phyloP scores from a whole-genome alignment of 306 rosid genomes.

The Echinosophora koreensis region DNA sequence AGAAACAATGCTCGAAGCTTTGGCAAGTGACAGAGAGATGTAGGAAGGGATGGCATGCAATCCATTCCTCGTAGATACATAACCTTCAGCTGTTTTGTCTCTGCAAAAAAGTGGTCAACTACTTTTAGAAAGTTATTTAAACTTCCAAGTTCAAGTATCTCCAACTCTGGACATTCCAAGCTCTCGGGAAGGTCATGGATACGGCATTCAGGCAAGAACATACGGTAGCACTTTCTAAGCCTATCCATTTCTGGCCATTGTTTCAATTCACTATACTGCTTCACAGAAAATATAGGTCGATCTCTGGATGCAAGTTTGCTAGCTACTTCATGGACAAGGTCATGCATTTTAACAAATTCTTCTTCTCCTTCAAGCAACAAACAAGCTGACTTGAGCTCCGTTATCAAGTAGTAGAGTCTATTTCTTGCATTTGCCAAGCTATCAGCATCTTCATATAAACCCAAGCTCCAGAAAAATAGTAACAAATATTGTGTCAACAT shows the following conservation, averaged over 20 bases:
- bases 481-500: no score
- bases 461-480: no score
- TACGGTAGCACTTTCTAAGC: not conserved
- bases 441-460: no score
- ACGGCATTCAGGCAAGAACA: not conserved
- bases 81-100: not conserved
- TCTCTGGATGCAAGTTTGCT: not conserved
- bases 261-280: no score
- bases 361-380: no score
- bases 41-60: not conserved
- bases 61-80: not conserved
- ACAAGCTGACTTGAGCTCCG: no score
- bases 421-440: no score
- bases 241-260: not conserved
- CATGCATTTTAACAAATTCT: not conserved
- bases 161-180: slow-evolving; percentile 20
- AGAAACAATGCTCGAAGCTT: slow-evolving; percentile 2
- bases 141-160: not conserved
- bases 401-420: no score
- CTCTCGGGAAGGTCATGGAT: not conserved
- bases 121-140: not conserved
- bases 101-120: not conserved
- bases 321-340: not conserved
- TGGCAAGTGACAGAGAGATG: not conserved
- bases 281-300: not conserved